Base-by-base conservation (phyloP, 495 filamentous ascomycete species). In the Talaromyces ruber region DNA sequence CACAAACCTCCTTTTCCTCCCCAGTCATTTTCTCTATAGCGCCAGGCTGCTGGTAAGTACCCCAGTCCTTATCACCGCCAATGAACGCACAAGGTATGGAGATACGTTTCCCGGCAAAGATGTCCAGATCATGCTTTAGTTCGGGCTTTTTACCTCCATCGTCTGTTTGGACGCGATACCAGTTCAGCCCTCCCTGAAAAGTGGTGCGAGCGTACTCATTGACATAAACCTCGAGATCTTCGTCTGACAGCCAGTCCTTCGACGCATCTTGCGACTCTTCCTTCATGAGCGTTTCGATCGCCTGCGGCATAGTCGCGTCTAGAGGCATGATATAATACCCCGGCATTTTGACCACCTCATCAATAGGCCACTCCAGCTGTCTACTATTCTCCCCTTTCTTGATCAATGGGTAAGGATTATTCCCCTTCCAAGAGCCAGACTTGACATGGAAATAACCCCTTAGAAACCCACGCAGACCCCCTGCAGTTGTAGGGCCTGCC, bases 361-460 rank as follows among this genome's bases (percentile, higher is more conserved):
- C 66, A 2, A 84, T 85, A 21, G 70, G 74, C 85, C 86, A 87
- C 6, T 63, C 74, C 39, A 37, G 32, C n/a, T 59, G 30, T 57
- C 26, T 18, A 21, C n/a, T 34, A 7, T 8, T 57, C 18, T 57
- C 54, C n/a, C 14, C 29, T 29, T 57, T 29, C 16, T 57, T 21
- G 22, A 69, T 61, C 34, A 90, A 67, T 4, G 80, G 79, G 61
- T 66, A 73, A 0, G 85, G 84, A 16, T 75, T 61, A 65, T 88
- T 88, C 6, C 67, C 66, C 2, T 66, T 67, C 82, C 82, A 88
- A 45, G 82, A 82, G 12, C 79, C 87, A 64, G 80, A 84, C 66
- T 89, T 90, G 18, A 89, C 72, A 68, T 88, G 81, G 62, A 89
- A 83, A 67, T 89, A 90, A 9, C 86, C 84, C 3, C 86, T 77